Base-by-base conservation (phyloP, 441 rosid genomes). In the Viola pubescens region DNA sequence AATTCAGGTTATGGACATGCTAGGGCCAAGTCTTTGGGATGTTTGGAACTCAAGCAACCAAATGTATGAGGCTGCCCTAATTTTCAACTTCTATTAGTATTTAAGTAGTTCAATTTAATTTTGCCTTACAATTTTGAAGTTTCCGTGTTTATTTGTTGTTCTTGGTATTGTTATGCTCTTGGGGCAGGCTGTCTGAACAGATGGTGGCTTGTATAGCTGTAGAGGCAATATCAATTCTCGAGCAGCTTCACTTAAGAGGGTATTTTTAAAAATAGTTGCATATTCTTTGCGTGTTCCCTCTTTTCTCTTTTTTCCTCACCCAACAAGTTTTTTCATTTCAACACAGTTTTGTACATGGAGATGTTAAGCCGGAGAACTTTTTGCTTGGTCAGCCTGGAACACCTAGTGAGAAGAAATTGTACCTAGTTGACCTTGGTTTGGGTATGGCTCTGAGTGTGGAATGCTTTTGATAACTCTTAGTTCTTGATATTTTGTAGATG, bases 21-120 rank as follows among this genome's bases (percentile, higher is more conserved):
- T 87, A 54, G 90, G 94, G 13, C 91, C 88, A 37, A 87, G 94
- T 73, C 68, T 87, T 58, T 87, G 94, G 94, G 94, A 84, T 54
- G 82, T 81, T 49, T 87, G 94, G 94, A 87, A 87, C 73, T 78
- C 69, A 57, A 78, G 72, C 62, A 65, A 78, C 53, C 84, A 81
- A 54, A 67, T 80, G 87, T 53, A 38, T 82, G 62, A 73, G 91
- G 78, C 10, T 46, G 45, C 45, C 9, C 6, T 42, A 42, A 42
- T 42, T 42, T 42, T 42, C 45, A 5, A 5, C 45, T 42, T 5
- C 45, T 42, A 9, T 42, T 42, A 42, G 26, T 19, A 19, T 19
- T 19, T 19, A 19, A 19, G 26, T 19, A 19, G 26, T 19, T 19
- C 26, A 19, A 19, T 19, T 19, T 19, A 19, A 19, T 19, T 19